These are phyloP conservation scores for Cystofilobasidium macerans DNA, from an alignment of 768 basidiomycete genomes.

Conservation along the genomic window DNA sequence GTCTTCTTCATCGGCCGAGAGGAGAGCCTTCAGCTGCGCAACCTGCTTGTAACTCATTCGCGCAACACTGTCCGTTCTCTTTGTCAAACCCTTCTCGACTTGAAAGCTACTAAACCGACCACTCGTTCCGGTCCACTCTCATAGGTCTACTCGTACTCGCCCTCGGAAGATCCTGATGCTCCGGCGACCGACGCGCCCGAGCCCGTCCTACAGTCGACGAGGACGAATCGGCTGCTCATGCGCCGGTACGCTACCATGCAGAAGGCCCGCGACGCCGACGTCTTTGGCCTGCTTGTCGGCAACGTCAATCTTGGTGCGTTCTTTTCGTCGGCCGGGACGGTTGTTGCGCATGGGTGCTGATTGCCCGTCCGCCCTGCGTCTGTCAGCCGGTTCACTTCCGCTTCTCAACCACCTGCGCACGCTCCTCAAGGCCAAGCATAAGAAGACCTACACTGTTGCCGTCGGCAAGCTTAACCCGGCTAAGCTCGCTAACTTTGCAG, in stretches of 20 bases:
- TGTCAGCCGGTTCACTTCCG: slow-evolving; percentile 75
- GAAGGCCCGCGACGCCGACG: slow-evolving; percentile 78
- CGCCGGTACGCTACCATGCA: slow-evolving; percentile 77
- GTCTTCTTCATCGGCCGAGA: slow-evolving; percentile 57
- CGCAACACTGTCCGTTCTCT: slow-evolving; percentile 46
- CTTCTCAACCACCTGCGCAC: slow-evolving; percentile 70
- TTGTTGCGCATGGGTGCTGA: neutral
- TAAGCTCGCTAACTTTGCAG: slow-evolving; percentile 89
- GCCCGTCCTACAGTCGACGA: slow-evolving; percentile 47
- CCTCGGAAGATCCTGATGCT: slow-evolving; percentile 42
- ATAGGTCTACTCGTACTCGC: slow-evolving; percentile 70
- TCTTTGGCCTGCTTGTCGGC: slow-evolving; percentile 89
- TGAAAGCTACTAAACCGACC: neutral
- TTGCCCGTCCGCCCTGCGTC: too few relatives aligned
- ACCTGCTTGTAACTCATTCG: slow-evolving; percentile 73
- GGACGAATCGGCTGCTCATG: slow-evolving; percentile 76
- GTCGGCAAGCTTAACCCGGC: slow-evolving; percentile 92
- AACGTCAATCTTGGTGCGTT: slow-evolving; percentile 74
- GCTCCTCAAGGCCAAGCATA: slow-evolving; percentile 54
- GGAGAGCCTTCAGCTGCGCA: slow-evolving; percentile 69
- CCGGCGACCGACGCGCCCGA: neutral
- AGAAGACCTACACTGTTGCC: slow-evolving; percentile 88
- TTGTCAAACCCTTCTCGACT: neutral
- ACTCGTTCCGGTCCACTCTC: neutral
- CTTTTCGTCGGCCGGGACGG: neutral